Evolutionary conservation across 2,329 filamentous ascomycete genomes (phyloP), one percentile per base, ranked within the genome.

Genomic region (Penicillium concentricum): DNA sequence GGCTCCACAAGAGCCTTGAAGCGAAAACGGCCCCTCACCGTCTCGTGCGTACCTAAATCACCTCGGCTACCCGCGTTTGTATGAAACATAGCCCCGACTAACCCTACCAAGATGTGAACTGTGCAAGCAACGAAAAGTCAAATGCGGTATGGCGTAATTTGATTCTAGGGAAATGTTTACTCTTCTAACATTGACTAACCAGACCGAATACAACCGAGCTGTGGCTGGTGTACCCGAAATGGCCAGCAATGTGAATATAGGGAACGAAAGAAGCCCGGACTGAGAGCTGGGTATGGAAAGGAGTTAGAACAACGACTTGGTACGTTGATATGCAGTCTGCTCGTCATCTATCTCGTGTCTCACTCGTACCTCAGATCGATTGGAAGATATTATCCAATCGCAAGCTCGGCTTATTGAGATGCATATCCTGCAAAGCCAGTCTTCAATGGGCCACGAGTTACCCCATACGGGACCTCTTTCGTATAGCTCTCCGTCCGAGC

Each of bases 191-290:
- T 57, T 32, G 46, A 50, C 30, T 12, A 16, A 35, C 24, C 56
- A 75, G 77, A 85, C 66, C 80, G 82, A 54, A 76, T 77, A 34
- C 82, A 84, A 64, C 82, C 82, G 2, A 81, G 81, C n/a, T 90
- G 87, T 72, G 86, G 86, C 22, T 90, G 87, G 87, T 90, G 87
- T 70, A 75, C 84, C 48, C 83, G 87, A 49, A 88, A 90, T 71
- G 82, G 82, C 56, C 84, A 87, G 61, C 65, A 79, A 41, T 90
- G 87, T 69, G 84, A 88, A 69, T 90, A 90, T 69, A 85, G 84
- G 59, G 87, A 88, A 66, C 80, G 87, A 41, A 88, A 89, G 75
- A 89, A 89, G 70, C 86, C 87, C 8, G 87, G 87, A 2, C 78
- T 83, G 37, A 77, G 83, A 30, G 82, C 85, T 64, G 85, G 84